These are phyloP conservation scores for Fomitopsis serialis DNA, from an alignment of 768 basidiomycete species.

Conservation along the genomic window DNA sequence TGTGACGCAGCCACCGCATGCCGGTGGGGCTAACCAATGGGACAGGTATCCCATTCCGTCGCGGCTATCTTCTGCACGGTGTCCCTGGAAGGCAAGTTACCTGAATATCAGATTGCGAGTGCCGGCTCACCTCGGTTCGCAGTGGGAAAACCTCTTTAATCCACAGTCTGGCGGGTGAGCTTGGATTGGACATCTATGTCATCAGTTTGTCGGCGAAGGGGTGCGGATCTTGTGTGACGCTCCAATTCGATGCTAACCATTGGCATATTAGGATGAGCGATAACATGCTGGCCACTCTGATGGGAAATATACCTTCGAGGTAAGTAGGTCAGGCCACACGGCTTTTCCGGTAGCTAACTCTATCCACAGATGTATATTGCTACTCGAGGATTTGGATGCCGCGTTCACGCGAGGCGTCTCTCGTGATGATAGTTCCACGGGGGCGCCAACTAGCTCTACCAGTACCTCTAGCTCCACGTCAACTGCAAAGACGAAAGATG, in stretches of 20 bases:
- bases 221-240: constrained; percentile 33
- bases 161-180: constrained; percentile 78
- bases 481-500: constrained; percentile 28
- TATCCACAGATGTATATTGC: constrained; percentile 72
- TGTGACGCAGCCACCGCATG: too few relatives aligned
- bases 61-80: constrained; percentile 81
- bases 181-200: constrained; percentile 88
- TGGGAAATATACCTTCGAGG: constrained; percentile 86
- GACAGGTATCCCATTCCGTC: constrained; percentile 80
- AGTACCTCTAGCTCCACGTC: constrained; percentile 33
- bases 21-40: neutral
- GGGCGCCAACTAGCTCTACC: constrained; percentile 51
- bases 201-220: constrained; percentile 85
- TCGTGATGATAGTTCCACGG: constrained; percentile 77
- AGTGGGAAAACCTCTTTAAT: constrained; percentile 87
- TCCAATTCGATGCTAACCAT: constrained; percentile 13
- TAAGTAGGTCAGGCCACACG: constrained; percentile 27
- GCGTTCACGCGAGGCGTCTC: constrained; percentile 85
- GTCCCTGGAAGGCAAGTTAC: constrained; percentile 71
- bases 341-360: neutral
- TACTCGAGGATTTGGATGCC: constrained; percentile 91
- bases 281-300: constrained; percentile 79
- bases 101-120: constrained; percentile 1
- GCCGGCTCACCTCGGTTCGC: constrained; percentile 14
- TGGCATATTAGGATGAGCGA: constrained; percentile 69